A percentile compares a stretch with the other conserved stretches of the same genome.
These are phyloP conservation scores for Candida insectorum DNA, from an alignment of 805 yeast species.

Conservation along the genomic window DNA sequence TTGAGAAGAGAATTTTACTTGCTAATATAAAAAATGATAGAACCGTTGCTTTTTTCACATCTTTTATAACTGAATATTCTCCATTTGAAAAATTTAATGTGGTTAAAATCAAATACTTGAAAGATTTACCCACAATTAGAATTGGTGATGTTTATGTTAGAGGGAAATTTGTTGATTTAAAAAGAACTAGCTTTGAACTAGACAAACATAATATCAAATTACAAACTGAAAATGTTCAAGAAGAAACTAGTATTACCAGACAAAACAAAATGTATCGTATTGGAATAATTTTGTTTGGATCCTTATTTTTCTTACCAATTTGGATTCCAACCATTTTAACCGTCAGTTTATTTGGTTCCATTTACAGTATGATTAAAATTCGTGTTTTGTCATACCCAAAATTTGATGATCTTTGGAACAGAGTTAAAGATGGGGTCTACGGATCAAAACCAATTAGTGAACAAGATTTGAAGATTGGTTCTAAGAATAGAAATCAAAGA, in stretches of 20 bases:
- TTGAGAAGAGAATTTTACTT: constrained; percentile 55
- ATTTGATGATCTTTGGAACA: constrained; percentile 29
- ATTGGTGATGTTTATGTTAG: constrained; percentile 35
- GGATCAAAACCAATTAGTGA: constrained; percentile 26
- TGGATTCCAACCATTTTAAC: constrained; percentile 49
- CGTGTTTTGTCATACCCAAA: constrained; percentile 21
- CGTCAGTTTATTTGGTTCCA: constrained; percentile 30
- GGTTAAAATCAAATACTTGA: constrained; percentile 46
- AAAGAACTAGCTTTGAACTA: constrained; percentile 19
- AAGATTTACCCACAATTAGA: constrained; percentile 39
- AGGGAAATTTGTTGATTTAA: constrained; percentile 54
- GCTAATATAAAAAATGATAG: constrained; percentile 83
- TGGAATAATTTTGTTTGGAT: constrained; percentile 18
- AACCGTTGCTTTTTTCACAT: constrained; percentile 82
- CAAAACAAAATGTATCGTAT: constrained; percentile 22
- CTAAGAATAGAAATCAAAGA: constrained; percentile 25
- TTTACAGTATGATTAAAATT: constrained; percentile 40
- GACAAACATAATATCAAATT: not conserved
- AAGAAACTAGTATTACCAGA: constrained; percentile 35
- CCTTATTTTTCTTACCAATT: constrained; percentile 38
- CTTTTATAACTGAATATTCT: constrained; percentile 67
- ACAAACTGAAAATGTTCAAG: constrained; percentile 23
- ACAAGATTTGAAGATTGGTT: constrained; percentile 30
- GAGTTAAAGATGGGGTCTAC: constrained; percentile 30
- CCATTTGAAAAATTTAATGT: constrained; percentile 59